A percentile compares a stretch with the other conserved stretches of the same genome.
Evolutionary conservation across 257 asterid genomes (phyloP).

Genomic region (Rauvolfia tetraphylla): DNA sequence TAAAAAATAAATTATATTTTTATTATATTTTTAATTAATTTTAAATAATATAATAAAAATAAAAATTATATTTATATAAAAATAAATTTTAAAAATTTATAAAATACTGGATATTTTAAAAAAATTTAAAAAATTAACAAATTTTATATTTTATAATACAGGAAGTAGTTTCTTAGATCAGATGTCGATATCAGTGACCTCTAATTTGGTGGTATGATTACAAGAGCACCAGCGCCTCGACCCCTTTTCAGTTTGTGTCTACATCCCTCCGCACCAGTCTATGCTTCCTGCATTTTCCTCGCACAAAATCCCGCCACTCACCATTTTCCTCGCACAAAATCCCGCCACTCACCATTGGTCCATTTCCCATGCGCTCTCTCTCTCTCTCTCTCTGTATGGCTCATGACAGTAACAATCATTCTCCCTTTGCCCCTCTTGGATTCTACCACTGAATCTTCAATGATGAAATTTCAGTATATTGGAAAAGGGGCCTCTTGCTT

Average conservation of each 20-base stretch:
- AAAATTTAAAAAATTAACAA: no score
- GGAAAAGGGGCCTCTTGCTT: not conserved
- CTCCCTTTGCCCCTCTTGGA: not conserved
- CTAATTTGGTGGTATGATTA: not conserved
- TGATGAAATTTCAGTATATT: conserved; percentile 1
- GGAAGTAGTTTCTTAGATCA: not conserved
- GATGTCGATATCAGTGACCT: conserved; percentile 1
- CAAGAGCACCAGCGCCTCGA: not conserved
- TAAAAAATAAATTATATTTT: no score
- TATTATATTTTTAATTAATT: no score
- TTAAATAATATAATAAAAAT: no score
- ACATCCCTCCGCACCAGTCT: not conserved
- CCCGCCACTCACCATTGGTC: not conserved
- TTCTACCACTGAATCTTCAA: conserved; percentile 10
- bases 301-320: not conserved
- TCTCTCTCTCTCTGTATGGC: no score
- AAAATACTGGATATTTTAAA: no score
- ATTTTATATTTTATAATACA: no score
- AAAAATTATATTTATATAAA: no score
- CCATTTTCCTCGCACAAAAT: no score
- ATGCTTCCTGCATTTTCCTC: not conserved
- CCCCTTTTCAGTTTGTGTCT: conserved; percentile 1
- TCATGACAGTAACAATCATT: not conserved
- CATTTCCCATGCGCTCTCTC: no score
- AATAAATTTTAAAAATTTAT: no score